phyloP scores from a whole-genome alignment of 352 stramenopile genomes.

The Globisporangium cederbergense region DNA sequence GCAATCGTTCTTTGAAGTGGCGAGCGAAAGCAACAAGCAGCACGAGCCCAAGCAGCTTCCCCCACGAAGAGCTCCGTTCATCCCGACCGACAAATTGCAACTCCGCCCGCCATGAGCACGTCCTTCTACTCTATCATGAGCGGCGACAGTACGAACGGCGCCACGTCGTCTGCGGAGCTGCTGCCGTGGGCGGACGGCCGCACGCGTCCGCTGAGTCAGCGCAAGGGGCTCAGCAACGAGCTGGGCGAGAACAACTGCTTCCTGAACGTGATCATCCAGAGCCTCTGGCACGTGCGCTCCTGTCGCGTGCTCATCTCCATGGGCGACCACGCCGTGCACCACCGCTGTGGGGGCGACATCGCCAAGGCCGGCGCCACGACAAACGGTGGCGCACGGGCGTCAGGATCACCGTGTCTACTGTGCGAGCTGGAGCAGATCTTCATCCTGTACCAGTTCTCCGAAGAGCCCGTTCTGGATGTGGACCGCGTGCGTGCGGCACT shows the following conservation, averaged over 20 bases:
- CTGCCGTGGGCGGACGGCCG: slow-evolving; percentile 12
- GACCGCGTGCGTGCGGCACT: slow-evolving; percentile 69
- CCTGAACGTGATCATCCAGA: slow-evolving; percentile 90
- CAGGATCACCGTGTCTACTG: slow-evolving; percentile 45
- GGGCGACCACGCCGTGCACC: slow-evolving; percentile 75
- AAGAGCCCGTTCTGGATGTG: slow-evolving; percentile 71
- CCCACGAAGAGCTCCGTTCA: not conserved
- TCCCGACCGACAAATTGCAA: not conserved
- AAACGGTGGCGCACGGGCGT: not conserved
- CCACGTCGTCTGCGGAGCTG: not conserved
- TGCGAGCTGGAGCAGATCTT: slow-evolving; percentile 86
- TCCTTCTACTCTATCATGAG: not conserved
- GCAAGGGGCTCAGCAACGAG: slow-evolving; percentile 84
- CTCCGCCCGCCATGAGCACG: not conserved
- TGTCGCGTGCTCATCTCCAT: slow-evolving; percentile 78
- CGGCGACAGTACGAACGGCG: not conserved
- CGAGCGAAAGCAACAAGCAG: not conserved
- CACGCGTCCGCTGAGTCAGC: slow-evolving; percentile 32
- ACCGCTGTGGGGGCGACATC: slow-evolving; percentile 43
- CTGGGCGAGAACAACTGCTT: slow-evolving; percentile 89
- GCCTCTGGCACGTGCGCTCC: slow-evolving; percentile 85
- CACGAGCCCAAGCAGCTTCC: not conserved
- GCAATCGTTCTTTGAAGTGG: not conserved
- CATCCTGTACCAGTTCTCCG: slow-evolving; percentile 79
- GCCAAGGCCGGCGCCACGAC: slow-evolving; percentile 22